These are phyloP conservation scores for Talaromyces piceae DNA, from an alignment of 2,329 filamentous ascomycete genomes.

Conservation along the genomic window DNA sequence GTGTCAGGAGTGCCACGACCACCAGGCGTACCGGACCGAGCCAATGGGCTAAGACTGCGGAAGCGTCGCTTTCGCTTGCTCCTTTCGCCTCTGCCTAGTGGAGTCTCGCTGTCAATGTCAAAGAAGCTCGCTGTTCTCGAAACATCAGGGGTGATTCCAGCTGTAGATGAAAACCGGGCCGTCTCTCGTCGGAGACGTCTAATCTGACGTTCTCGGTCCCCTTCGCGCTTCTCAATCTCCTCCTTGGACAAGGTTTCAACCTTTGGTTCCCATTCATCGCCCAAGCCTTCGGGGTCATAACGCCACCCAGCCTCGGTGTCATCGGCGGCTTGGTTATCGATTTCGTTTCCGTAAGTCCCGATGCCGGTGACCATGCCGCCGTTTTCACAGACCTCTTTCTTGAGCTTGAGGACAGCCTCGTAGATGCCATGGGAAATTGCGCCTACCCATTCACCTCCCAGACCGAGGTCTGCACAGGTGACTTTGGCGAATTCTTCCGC, in stretches of 20 bases:
- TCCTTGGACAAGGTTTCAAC: slow-evolving; percentile 80
- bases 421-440: slow-evolving; percentile 96
- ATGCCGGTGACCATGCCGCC: slow-evolving; percentile 74
- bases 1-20: slow-evolving; percentile 72
- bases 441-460: slow-evolving; percentile 87
- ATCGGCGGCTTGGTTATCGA: slow-evolving; percentile 83
- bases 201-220: slow-evolving; percentile 86
- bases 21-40: slow-evolving; percentile 59
- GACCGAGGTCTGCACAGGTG: slow-evolving; percentile 84
- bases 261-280: slow-evolving; percentile 76
- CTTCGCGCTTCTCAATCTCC: slow-evolving; percentile 94
- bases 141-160: slow-evolving; percentile 70
- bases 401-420: slow-evolving; percentile 81
- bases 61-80: slow-evolving; percentile 95
- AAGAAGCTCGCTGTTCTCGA: slow-evolving; percentile 56
- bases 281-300: slow-evolving; percentile 86
- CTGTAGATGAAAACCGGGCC: slow-evolving; percentile 79
- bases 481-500: slow-evolving; percentile 87
- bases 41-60: slow-evolving; percentile 75
- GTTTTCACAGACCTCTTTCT: slow-evolving; percentile 94
- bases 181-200: slow-evolving; percentile 82
- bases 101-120: slow-evolving; percentile 58
- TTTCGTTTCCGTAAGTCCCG: slow-evolving; percentile 59
- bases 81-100: slow-evolving; percentile 83
- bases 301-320: slow-evolving; percentile 85